Conservation (phyloP, 192 early-diverging fungal species). For the Diversispora eburnea region DNA sequence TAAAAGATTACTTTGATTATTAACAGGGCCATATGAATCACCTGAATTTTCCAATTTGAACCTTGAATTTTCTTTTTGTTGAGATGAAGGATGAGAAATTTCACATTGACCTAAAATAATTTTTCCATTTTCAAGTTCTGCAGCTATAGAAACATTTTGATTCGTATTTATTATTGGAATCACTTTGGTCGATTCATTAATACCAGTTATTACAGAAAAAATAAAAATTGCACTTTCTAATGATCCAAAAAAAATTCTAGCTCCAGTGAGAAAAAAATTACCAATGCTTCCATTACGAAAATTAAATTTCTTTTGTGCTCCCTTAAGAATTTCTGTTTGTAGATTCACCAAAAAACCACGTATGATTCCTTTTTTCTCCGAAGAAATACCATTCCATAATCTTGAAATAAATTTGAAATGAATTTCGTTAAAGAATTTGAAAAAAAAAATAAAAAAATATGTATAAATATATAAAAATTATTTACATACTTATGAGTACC, state of each 20-base stretch:
- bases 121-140: conserved; percentile 60
- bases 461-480: conserved; percentile 26
- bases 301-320: conserved; percentile 61
- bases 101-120: conserved; percentile 69
- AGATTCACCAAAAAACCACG: conserved; percentile 69
- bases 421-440: not conserved
- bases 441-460: conserved; percentile 5
- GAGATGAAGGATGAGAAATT: conserved; percentile 66
- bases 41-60: conserved; percentile 33
- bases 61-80: conserved; percentile 28
- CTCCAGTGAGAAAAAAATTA: conserved; percentile 78
- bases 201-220: conserved; percentile 65
- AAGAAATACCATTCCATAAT: conserved; percentile 43
- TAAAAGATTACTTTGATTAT: not conserved
- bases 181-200: conserved; percentile 61
- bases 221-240: conserved; percentile 70
- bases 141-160: conserved; percentile 63
- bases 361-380: conserved; percentile 63
- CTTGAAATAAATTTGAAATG: not conserved
- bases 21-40: conserved; percentile 13
- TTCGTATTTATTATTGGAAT: conserved; percentile 68
- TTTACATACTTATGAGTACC: conserved; percentile 58
- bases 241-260: conserved; percentile 68
- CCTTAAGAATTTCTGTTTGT: conserved; percentile 61
- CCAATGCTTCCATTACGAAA: conserved; percentile 74